phyloP scores from a whole-genome alignment of 2,329 filamentous ascomycete species.

The Cytospora chrysosperma region DNA sequence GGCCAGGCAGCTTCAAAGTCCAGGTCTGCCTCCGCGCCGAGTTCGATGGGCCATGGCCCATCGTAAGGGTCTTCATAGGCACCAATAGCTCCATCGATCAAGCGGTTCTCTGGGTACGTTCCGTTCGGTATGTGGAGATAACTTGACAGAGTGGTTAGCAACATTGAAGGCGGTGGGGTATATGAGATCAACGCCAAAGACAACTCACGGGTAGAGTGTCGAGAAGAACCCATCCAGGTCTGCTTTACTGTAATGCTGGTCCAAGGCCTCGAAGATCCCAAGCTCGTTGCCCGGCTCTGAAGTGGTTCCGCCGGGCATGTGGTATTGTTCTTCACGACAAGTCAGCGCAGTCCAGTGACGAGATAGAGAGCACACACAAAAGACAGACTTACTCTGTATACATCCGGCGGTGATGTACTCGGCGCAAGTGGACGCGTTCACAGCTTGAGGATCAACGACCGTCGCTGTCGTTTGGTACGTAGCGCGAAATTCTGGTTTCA shows the following conservation, averaged over 20 bases:
- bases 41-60: constrained; percentile 1
- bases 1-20: constrained; percentile 50
- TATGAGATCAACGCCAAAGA: background rate
- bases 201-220: constrained; percentile 17
- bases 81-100: constrained; percentile 30
- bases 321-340: constrained; percentile 11
- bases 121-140: constrained; percentile 29
- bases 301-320: constrained; percentile 21
- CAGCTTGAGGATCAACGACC: constrained; percentile 1
- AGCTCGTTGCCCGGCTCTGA: constrained; percentile 24
- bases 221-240: constrained; percentile 25
- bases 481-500: background rate
- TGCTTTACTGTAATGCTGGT: constrained; percentile 23
- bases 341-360: background rate
- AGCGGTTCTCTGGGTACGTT: constrained; percentile 31
- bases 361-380: background rate
- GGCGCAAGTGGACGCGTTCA: constrained; percentile 21
- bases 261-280: constrained; percentile 22
- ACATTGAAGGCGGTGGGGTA: background rate
- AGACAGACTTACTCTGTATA: background rate
- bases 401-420: constrained; percentile 24
- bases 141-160: background rate
- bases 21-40: constrained; percentile 41
- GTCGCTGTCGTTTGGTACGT: background rate
- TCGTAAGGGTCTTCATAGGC: constrained; percentile 14